Evolutionary conservation across 2,329 filamentous ascomycete species (phyloP), one percentile per base, ranked within the genome.

Genomic region (Neofusicoccum kwambonambiense): DNA sequence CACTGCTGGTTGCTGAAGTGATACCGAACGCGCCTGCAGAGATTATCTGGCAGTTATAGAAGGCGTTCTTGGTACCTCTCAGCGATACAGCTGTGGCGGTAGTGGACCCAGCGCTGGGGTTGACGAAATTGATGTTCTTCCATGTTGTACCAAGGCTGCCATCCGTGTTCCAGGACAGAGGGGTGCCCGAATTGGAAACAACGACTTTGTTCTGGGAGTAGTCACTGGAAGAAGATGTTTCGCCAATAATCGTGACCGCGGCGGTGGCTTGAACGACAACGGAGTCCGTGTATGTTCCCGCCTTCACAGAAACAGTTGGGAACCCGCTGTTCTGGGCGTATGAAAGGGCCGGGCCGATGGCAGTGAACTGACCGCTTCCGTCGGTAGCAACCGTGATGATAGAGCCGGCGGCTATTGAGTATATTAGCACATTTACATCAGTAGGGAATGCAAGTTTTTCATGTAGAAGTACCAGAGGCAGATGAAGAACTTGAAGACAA

Each of bases 251-350:
- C 0, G 80, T 81, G 11, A 83, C 77, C 0, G 79, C 72, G 1
- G 77, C 75, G 0, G 78, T 80, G 2, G 76, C 80, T 8, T 72
- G 68, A 4, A 83, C 73, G 0, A 74, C 74, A 27, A 83, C 70
- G 6, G 74, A 72, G 62, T 83, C 80, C 6, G 75, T 76, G 65
- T 83, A 83, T 0, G 79, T 82, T 13, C 81, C 81, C 1, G 79
- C 75, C 4, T 78, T 74, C 17, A 83, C 74, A 12, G 77, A 76
- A 1, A 83, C 79, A 0, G 81, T 82, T 1, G 81, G 75, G 22
- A 79, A 73, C 1, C 71, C 75, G 58, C 76, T 76, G 57, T 69
- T 74, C 67, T 81, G 76, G 0, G 82, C 82, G 35, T 78, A 80
- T 3, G 75, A 71, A 17, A 83, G 75, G 34, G 80, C 81, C 15